A percentile compares a stretch with the other conserved stretches of the same genome.
These are phyloP conservation scores for Vanilla planifolia DNA, from an alignment of 106 monocot genomes.

Conservation along the genomic window DNA sequence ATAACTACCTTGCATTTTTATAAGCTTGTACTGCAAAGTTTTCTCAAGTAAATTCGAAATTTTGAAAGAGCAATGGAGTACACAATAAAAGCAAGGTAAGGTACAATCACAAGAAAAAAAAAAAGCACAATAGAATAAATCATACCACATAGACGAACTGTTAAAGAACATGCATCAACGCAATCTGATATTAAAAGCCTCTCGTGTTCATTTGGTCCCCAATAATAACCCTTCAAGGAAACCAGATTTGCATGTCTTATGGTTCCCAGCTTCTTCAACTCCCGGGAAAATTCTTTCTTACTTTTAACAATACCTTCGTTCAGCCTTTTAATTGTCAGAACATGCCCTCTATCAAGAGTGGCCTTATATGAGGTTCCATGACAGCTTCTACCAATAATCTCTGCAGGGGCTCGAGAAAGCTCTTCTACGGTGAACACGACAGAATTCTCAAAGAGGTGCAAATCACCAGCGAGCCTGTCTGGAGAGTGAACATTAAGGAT, in stretches of 20 bases:
- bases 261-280: constrained; percentile 69
- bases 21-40: too few species aligned
- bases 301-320: constrained; percentile 66
- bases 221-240: constrained; percentile 59
- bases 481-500: constrained; percentile 46
- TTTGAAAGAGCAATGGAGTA: too few species aligned
- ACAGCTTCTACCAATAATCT: constrained; percentile 77
- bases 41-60: too few species aligned
- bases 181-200: constrained; percentile 68
- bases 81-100: too few species aligned
- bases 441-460: constrained; percentile 64
- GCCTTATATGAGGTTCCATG: constrained; percentile 80
- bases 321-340: constrained; percentile 68
- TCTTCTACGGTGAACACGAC: constrained; percentile 54
- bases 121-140: constrained; percentile 2
- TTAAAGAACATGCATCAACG: constrained; percentile 40
- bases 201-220: constrained; percentile 77
- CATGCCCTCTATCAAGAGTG: constrained; percentile 42
- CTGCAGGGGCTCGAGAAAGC: constrained; percentile 75
- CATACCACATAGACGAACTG: constrained; percentile 52
- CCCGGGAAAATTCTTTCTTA: constrained; percentile 68
- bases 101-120: not conserved
- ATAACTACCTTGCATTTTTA: too few species aligned
- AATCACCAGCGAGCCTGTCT: constrained; percentile 64
- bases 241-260: constrained; percentile 67